Conservation (phyloP, 768 basidiomycete species). For the Podaxis rugospora region DNA sequence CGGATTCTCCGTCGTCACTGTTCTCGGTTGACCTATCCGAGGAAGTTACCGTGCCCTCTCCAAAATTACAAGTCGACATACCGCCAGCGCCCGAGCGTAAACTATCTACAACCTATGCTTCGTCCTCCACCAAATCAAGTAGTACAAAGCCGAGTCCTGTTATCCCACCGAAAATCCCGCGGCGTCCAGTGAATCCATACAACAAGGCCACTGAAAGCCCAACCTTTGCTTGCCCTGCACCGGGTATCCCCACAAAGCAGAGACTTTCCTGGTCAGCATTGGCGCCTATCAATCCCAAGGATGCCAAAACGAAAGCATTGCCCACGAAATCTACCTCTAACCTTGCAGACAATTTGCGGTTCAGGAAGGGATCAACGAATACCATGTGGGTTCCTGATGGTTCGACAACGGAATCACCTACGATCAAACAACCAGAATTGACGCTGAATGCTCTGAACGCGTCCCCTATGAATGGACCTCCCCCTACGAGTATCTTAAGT, state of each 20-base stretch:
- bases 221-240: slow-evolving; percentile 18
- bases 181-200: slow-evolving; percentile 19
- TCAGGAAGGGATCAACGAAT: slow-evolving; percentile 6
- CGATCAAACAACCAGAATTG: background rate
- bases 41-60: background rate
- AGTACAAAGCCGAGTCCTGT: slow-evolving; percentile 1
- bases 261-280: slow-evolving; percentile 39
- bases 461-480: background rate
- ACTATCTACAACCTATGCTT: background rate
- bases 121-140: background rate
- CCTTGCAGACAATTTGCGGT: slow-evolving; percentile 1
- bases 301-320: slow-evolving; percentile 14
- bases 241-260: slow-evolving; percentile 47
- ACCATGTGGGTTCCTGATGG: background rate
- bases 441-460: slow-evolving; percentile 8
- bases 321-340: slow-evolving; percentile 10
- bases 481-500: background rate
- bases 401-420: slow-evolving; percentile 5
- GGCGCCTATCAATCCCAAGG: slow-evolving; percentile 32
- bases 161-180: slow-evolving; percentile 14
- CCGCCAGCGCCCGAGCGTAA: background rate
- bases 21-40: slow-evolving; percentile 10
- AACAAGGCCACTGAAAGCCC: slow-evolving; percentile 17
- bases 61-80: background rate
- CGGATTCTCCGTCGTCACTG: slow-evolving; percentile 9